A percentile compares a stretch with the other conserved stretches of the same genome.
Conservation (phyloP, 2,329 filamentous ascomycete species). For the Paecilomyces variotii region DNA sequence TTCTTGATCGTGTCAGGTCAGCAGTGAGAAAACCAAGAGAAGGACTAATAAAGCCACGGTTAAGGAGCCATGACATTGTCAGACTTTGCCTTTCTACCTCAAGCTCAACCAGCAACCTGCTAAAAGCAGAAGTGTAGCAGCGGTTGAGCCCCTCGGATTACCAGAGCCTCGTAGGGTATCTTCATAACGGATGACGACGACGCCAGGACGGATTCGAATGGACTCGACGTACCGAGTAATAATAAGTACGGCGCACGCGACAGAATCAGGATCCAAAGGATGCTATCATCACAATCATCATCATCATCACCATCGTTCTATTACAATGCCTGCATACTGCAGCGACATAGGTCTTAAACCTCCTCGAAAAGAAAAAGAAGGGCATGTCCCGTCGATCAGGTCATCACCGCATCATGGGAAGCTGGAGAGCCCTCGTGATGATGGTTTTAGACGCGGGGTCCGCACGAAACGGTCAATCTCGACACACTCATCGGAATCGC, state of each 20-base stretch:
- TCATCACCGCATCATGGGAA: constrained; percentile 40
- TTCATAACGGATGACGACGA: constrained; percentile 13
- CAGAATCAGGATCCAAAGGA: not conserved
- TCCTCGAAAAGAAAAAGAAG: constrained; percentile 7
- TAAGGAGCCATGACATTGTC: constrained; percentile 14
- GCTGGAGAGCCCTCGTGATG: constrained; percentile 52
- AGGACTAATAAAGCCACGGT: not conserved
- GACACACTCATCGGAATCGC: constrained; percentile 65
- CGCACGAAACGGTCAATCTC: constrained; percentile 46
- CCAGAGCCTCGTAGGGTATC: constrained; percentile 33
- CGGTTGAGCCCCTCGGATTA: constrained; percentile 40
- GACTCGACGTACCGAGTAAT: constrained; percentile 7
- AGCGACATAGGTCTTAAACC: not conserved
- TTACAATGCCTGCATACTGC: not conserved
- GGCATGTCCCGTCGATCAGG: constrained; percentile 36
- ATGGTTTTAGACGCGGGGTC: constrained; percentile 72
- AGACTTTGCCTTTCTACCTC: constrained; percentile 39
- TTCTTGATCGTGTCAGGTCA: not conserved
- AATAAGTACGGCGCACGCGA: not conserved
- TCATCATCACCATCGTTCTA: not conserved
- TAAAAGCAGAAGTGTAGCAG: constrained; percentile 14
- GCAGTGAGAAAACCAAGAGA: not conserved
- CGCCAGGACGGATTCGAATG: constrained; percentile 3
- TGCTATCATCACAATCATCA: no score
- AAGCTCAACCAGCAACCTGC: constrained; percentile 33